Conservation (phyloP, 2,329 filamentous ascomycete genomes). For the Colletotrichum sp. region DNA sequence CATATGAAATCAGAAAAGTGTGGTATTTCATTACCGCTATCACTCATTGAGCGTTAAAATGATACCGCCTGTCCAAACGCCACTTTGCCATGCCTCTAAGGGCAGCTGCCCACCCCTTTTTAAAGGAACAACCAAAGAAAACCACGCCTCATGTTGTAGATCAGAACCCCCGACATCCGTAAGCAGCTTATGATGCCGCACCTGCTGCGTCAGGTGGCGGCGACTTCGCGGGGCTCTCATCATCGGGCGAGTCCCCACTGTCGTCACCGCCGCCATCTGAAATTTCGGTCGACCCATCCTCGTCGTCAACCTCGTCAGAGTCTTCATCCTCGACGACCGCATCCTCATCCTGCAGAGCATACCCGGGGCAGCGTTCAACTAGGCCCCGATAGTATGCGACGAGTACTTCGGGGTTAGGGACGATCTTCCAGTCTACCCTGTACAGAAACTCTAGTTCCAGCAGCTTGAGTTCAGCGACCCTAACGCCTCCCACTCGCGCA, state of each 20-base stretch:
- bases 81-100: conserved; percentile 17
- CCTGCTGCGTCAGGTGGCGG: neutral
- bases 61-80: conserved; percentile 9
- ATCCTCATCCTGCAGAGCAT: conserved; percentile 51
- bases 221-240: conserved; percentile 15
- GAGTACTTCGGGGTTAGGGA: conserved; percentile 91
- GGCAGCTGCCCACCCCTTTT: conserved; percentile 17
- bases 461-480: conserved; percentile 85
- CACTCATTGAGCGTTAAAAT: conserved; percentile 13
- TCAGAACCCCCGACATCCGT: neutral
- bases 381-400: conserved; percentile 92
- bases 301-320: conserved; percentile 36
- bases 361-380: conserved; percentile 69
- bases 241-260: conserved; percentile 23
- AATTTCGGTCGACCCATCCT: conserved; percentile 35
- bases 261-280: conserved; percentile 27
- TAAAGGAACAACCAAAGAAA: neutral
- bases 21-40: conserved; percentile 20
- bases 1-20: neutral
- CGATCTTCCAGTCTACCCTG: conserved; percentile 94
- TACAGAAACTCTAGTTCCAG: conserved; percentile 94
- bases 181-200: neutral
- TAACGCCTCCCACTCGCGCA: conserved; percentile 90
- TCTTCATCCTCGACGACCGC: conserved; percentile 32
- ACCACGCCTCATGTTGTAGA: neutral